Conservation (phyloP, 2,329 filamentous ascomycete species). For the Claviceps sp. region DNA sequence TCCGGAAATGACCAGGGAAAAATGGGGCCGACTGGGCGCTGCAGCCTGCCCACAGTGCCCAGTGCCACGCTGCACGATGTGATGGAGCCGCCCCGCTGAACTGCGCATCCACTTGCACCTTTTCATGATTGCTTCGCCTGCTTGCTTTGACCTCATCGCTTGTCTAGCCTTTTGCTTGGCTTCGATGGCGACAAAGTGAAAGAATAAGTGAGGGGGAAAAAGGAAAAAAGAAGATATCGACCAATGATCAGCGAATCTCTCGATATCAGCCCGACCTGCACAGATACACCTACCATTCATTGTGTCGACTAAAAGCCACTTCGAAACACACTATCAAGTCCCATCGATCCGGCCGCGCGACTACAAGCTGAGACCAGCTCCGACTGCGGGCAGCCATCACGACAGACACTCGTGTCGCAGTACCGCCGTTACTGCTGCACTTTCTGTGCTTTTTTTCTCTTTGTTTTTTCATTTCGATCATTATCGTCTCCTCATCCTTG, state of each 20-base stretch:
- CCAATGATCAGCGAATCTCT: neutral
- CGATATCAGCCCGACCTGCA: neutral
- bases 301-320: neutral
- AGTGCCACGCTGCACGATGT: neutral
- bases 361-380: neutral
- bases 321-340: neutral
- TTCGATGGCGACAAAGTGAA: no score
- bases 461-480: neutral
- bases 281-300: neutral
- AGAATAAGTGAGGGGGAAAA: neutral
- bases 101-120: neutral
- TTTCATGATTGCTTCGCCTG: neutral
- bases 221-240: neutral
- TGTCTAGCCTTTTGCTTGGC: neutral
- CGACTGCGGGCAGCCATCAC: neutral
- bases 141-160: neutral
- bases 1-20: neutral
- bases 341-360: conserved; percentile 2
- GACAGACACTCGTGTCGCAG: neutral
- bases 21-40: no score
- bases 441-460: neutral
- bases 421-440: neutral
- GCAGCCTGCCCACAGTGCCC: no score
- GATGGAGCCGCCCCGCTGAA: conserved; percentile 3
- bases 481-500: neutral